A percentile compares a stretch with the other conserved stretches of the same genome.
phyloP scores from a whole-genome alignment of 2,329 filamentous ascomycete genomes.

The Penicillium sp. region DNA sequence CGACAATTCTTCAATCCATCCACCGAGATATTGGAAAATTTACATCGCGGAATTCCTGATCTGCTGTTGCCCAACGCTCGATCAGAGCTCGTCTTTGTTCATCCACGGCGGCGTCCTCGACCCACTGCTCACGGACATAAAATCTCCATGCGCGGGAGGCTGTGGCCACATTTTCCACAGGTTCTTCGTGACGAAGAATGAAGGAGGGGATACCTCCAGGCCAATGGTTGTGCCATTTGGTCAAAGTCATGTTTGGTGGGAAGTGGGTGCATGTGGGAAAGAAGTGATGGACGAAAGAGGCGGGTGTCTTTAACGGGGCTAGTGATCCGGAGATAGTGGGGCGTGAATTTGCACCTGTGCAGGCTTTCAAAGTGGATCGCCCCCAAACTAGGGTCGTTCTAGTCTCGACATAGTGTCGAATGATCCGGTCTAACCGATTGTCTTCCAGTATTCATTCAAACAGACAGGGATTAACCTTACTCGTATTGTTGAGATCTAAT shows the following conservation, averaged over 20 bases:
- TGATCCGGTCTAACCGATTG: too few relatives aligned
- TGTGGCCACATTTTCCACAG: slow-evolving; percentile 5
- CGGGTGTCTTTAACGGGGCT: not conserved
- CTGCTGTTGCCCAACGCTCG: slow-evolving; percentile 12
- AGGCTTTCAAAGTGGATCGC: too few relatives aligned
- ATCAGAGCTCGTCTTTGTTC: slow-evolving; percentile 13
- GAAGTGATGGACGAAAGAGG: not conserved
- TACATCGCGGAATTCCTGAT: slow-evolving; percentile 11
- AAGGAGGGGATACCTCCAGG: slow-evolving; percentile 10
- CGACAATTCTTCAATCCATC: not conserved
- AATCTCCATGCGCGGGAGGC: slow-evolving; percentile 13
- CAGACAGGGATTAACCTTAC: too few relatives aligned
- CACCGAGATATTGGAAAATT: not conserved
- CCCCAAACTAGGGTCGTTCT: too few relatives aligned
- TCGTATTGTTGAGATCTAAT: too few relatives aligned
- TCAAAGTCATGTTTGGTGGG: not conserved
- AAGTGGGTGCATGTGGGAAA: not conserved
- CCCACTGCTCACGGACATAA: slow-evolving; percentile 15
- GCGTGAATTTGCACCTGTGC: too few relatives aligned
- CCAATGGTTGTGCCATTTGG: slow-evolving; percentile 3
- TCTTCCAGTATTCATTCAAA: too few relatives aligned
- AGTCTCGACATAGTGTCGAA: too few relatives aligned
- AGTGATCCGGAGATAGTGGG: too few relatives aligned
- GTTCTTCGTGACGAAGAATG: slow-evolving; percentile 11
- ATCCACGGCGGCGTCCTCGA: slow-evolving; percentile 5